Conservation (phyloP, 2,329 filamentous ascomycete species). For the Alternaria consortialis region DNA sequence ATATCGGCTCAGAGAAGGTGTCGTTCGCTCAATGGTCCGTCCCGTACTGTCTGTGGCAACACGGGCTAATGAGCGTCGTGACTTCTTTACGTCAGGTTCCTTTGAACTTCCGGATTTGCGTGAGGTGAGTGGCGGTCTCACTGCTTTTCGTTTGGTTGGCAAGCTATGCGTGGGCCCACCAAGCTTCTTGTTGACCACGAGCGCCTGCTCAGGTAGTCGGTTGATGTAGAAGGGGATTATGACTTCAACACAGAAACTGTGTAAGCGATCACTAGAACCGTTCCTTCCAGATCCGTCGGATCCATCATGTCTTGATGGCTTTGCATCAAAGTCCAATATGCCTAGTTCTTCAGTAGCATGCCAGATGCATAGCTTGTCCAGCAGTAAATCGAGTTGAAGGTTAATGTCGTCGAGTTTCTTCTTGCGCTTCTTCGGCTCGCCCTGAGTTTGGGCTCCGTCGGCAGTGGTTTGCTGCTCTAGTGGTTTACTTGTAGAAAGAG, state of each 20-base stretch:
- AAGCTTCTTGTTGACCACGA: conserved; percentile 76
- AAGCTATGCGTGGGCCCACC: conserved; percentile 74
- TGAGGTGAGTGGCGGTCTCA: conserved; percentile 50
- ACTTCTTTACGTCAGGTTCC: conserved; percentile 52
- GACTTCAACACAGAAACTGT: conserved; percentile 81
- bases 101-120: conserved; percentile 52
- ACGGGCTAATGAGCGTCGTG: conserved; percentile 66
- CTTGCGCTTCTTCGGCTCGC: conserved; percentile 51
- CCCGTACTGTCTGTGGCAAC: conserved; percentile 67
- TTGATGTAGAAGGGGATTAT: conserved; percentile 84
- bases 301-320: conserved; percentile 34
- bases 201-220: conserved; percentile 75
- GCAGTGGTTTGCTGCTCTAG: conserved; percentile 22
- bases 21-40: conserved; percentile 61
- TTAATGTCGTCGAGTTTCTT: conserved; percentile 73
- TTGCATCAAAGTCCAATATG: conserved; percentile 46
- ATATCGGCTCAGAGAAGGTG: conserved; percentile 72
- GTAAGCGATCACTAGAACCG: conserved; percentile 67
- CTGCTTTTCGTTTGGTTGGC: conserved; percentile 60
- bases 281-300: conserved; percentile 32
- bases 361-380: conserved; percentile 85
- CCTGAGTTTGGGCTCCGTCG: conserved; percentile 28
- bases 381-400: conserved; percentile 73
- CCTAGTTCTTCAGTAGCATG: conserved; percentile 74
- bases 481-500: conserved; percentile 49